phyloP scores from a whole-genome alignment of 2,329 filamentous ascomycete species.

The Chlorencoelia australis region DNA sequence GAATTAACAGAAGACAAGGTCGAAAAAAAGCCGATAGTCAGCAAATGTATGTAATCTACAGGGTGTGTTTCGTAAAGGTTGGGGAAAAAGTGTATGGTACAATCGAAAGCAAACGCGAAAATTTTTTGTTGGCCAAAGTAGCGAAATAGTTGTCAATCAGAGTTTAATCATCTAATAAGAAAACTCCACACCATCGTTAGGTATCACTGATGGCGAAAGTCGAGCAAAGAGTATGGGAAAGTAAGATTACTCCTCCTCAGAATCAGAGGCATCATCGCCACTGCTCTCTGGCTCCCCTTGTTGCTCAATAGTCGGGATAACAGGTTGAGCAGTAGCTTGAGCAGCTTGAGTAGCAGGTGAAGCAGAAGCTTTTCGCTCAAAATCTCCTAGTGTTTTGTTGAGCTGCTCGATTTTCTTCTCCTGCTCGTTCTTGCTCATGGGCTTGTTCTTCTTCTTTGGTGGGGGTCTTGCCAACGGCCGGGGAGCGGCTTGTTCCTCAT shows the following conservation, averaged over 20 bases:
- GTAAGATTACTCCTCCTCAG: slow-evolving; percentile 34
- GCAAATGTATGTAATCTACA: slow-evolving; percentile 14
- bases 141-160: neutral
- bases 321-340: slow-evolving; percentile 30
- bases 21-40: neutral
- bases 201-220: neutral
- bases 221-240: neutral
- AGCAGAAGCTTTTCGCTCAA: slow-evolving; percentile 19
- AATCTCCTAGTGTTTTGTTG: slow-evolving; percentile 46
- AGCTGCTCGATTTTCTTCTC: slow-evolving; percentile 56
- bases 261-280: slow-evolving; percentile 43
- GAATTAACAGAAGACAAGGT: neutral
- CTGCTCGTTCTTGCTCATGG: slow-evolving; percentile 65
- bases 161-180: neutral
- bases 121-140: too few species aligned
- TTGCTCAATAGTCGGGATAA: slow-evolving; percentile 27
- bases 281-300: slow-evolving; percentile 34
- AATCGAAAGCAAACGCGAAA: too few species aligned
- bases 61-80: slow-evolving; percentile 7
- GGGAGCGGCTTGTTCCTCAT: slow-evolving; percentile 21
- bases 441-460: slow-evolving; percentile 55
- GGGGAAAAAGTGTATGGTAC: slow-evolving; percentile 14
- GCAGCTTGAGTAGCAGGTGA: too few species aligned
- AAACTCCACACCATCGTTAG: neutral
- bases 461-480: slow-evolving; percentile 26